Percentiles rank a stretch among this genome's conserved stretches.
Conservation (phyloP, 2,329 filamentous ascomycete species). For the Teratosphaeria epicoccoides region DNA sequence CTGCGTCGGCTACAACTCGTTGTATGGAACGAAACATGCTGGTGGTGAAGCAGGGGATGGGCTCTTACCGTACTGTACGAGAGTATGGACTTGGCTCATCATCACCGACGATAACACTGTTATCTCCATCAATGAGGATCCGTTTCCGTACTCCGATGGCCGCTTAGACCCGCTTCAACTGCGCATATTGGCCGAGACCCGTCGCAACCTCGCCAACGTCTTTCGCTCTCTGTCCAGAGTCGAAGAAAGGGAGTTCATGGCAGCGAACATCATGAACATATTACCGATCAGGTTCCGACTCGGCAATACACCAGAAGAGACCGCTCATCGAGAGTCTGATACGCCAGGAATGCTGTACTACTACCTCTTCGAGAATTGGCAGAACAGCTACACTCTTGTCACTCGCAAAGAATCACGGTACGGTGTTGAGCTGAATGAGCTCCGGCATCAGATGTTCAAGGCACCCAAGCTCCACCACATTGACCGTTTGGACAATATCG, state of each 20-base stretch:
- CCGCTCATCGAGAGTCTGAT: conserved; percentile 39
- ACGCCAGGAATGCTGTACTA: conserved; percentile 53
- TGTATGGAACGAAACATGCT: conserved; percentile 31
- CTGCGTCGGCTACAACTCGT: conserved; percentile 61
- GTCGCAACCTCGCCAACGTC: conserved; percentile 50
- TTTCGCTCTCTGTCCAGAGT: conserved; percentile 50
- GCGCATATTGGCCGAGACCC: conserved; percentile 40
- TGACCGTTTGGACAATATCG: conserved; percentile 47
- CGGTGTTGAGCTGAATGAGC: conserved; percentile 32
- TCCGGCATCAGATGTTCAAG: conserved; percentile 46
- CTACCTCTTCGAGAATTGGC: conserved; percentile 58
- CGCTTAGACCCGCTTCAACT: conserved; percentile 32
- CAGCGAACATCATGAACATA: conserved; percentile 29
- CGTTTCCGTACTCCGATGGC: conserved; percentile 30
- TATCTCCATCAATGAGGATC: conserved; percentile 57
- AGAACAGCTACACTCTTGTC: conserved; percentile 48
- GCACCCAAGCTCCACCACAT: conserved; percentile 37
- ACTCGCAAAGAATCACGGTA: conserved; percentile 39
- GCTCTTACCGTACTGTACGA: conserved; percentile 18
- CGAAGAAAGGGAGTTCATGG: conserved; percentile 30
- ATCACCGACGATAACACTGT: conserved; percentile 60
- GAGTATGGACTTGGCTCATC: conserved; percentile 62
- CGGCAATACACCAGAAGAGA: conserved; percentile 36
- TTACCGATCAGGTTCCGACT: conserved; percentile 37
- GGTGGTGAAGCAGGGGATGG: not conserved